Evolutionary conservation across 2,329 filamentous ascomycete species (phyloP), one percentile per base, ranked within the genome.

Genomic region (Neurospora sp.): DNA sequence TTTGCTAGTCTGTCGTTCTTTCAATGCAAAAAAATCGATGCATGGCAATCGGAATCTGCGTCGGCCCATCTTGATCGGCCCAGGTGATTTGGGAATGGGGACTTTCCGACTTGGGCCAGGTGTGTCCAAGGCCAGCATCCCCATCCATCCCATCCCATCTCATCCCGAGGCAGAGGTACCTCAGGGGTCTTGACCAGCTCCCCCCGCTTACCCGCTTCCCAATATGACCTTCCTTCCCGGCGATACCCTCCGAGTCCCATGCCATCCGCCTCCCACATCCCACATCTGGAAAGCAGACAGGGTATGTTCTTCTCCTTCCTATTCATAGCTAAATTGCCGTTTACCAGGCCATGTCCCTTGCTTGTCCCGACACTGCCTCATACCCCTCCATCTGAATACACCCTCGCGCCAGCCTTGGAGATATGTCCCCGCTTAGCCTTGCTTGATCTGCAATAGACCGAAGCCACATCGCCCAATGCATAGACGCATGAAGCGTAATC

Each of bases 401-500:
- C 43, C 40, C 38, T 68, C 28, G n/a, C 40, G 38, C 33, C 38
- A 11, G n/a, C 33, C 39, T 28, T 33, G 52, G 52, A 33, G 52
- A 62, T 33, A 62, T 36, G 52, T 62, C 52, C 52, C 8, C 23
- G 52, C 52, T 62, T 33, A 62, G 52, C 52, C 15, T 62, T n/a
- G 46, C 46, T 28, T 33, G 46, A 58, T 23, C 23, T 58, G 23
- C 52, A 62, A 6, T 62, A 33, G 15, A 62, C 52, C 52, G 13
- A 62, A 62, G 52, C 23, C 52, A 36, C 52, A 17, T 33, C 52
- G 28, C 13, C 28, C 36, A 38, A 36, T 52, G 75, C 76, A 77
- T 77, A 68, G 76, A 77, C 69, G 76, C 76, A 77, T 77, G 74
- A 69, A 73, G 58, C 42, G 68, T 70, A 77, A 76, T 76, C 71